Evolutionary conservation across 805 yeast species (phyloP).

Genomic region (Ogataea thermomethanolica): DNA sequence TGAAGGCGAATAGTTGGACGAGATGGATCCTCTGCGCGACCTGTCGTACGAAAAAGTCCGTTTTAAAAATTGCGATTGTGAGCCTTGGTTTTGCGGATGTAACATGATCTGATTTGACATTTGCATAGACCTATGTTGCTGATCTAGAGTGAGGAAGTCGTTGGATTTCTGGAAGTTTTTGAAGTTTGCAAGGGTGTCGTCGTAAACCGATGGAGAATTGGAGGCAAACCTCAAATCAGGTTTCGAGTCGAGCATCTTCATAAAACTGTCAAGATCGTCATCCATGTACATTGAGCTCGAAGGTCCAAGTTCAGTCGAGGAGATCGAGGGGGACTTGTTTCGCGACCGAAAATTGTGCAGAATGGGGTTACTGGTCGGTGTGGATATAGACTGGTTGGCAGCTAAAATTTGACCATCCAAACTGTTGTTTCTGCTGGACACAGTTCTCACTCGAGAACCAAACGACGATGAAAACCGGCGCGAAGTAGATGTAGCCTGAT

Average conservation of each 20-base stretch:
- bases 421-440: constrained; percentile 29
- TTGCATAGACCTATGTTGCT: constrained; percentile 12
- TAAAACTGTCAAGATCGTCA: constrained; percentile 34
- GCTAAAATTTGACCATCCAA: constrained; percentile 25
- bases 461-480: constrained; percentile 71
- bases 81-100: constrained; percentile 7
- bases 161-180: constrained; percentile 28
- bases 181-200: constrained; percentile 29
- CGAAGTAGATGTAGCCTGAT: constrained; percentile 30
- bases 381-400: constrained; percentile 12
- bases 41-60: constrained; percentile 15
- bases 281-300: constrained; percentile 28
- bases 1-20: constrained; percentile 26
- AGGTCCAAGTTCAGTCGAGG: constrained; percentile 27
- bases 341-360: constrained; percentile 25
- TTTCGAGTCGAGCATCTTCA: constrained; percentile 35
- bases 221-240: constrained; percentile 35
- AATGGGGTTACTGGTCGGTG: constrained; percentile 20
- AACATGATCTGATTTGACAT: constrained; percentile 5
- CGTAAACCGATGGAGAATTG: constrained; percentile 26
- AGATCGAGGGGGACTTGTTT: constrained; percentile 23
- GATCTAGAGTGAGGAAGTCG: constrained; percentile 22
- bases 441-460: constrained; percentile 48
- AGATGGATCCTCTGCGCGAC: constrained; percentile 20
- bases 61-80: constrained; percentile 14